A percentile compares a stretch with the other conserved stretches of the same genome.
These are phyloP conservation scores for Lasiosphaeria hispida DNA, from an alignment of 495 filamentous ascomycete species.

Conservation along the genomic window DNA sequence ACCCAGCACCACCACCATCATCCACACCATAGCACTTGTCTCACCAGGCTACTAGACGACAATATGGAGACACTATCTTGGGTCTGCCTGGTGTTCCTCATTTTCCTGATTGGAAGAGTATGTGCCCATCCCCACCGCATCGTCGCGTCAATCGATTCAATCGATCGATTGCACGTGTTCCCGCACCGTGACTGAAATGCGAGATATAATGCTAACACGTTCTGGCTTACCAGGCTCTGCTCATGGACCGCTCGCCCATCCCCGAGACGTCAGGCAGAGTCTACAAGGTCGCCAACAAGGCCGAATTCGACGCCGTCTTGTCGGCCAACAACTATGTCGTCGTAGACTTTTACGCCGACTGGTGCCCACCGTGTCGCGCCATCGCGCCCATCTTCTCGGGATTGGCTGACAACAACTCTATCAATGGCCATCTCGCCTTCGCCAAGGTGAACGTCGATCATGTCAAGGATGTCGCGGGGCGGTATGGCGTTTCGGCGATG, in stretches of 20 bases:
- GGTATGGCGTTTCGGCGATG: constrained; percentile 55
- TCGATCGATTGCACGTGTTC: too few species aligned
- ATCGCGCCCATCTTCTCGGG: constrained; percentile 58
- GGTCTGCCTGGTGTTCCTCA: too few species aligned
- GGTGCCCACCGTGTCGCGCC: constrained; percentile 63
- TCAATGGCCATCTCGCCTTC: constrained; percentile 47
- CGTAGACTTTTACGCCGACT: constrained; percentile 55
- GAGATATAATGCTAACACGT: too few species aligned
- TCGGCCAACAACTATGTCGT: constrained; percentile 35
- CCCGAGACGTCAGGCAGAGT: constrained; percentile 21
- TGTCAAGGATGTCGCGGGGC: constrained; percentile 44
- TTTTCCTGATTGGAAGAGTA: too few species aligned
- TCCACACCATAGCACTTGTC: too few species aligned
- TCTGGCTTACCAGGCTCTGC: neutral
- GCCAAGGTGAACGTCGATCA: constrained; percentile 57
- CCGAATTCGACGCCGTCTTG: constrained; percentile 36
- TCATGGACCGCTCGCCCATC: constrained; percentile 12
- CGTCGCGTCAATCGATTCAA: too few species aligned
- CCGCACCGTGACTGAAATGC: too few species aligned
- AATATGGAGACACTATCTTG: too few species aligned
- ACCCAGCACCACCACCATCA: too few species aligned
- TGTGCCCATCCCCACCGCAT: too few species aligned
- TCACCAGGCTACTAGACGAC: too few species aligned
- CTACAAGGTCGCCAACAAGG: constrained; percentile 26
- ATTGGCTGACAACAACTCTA: constrained; percentile 45